Percentiles rank a stretch among this genome's conserved stretches.
phyloP scores from a whole-genome alignment of 306 rosid genomes.

The Prunus salicina region DNA sequence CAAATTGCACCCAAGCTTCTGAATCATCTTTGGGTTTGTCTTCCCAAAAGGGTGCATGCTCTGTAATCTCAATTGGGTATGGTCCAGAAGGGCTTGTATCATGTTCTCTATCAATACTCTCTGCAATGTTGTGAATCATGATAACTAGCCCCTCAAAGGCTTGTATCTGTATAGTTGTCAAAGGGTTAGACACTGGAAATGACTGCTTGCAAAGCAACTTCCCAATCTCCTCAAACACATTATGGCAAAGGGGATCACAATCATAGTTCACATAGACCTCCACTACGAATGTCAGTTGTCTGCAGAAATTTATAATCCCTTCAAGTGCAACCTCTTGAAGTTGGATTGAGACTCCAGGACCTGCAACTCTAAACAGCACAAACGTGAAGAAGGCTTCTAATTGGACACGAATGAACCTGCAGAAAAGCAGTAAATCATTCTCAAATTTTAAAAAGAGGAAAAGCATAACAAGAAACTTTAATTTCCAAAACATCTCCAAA shows the following conservation, averaged over 20 bases:
- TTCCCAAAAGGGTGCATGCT: slow-evolving; percentile 72
- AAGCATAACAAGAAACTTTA: neutral
- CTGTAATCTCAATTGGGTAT: slow-evolving; percentile 38
- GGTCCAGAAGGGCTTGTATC: slow-evolving; percentile 38
- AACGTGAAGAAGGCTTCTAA: slow-evolving; percentile 70
- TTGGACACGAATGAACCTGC: slow-evolving; percentile 72
- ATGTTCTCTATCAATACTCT: slow-evolving; percentile 57
- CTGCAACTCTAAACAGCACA: slow-evolving; percentile 50
- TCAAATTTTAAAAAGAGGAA: neutral
- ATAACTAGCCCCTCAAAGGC: slow-evolving; percentile 81
- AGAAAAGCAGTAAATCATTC: neutral
- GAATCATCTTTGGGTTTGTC: slow-evolving; percentile 46
- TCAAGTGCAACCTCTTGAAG: slow-evolving; percentile 91
- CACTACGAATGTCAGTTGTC: slow-evolving; percentile 63
- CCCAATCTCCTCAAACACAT: slow-evolving; percentile 72
- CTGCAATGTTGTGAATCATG: slow-evolving; percentile 80
- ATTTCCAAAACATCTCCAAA: neutral
- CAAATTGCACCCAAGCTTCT: slow-evolving; percentile 54
- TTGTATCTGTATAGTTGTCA: slow-evolving; percentile 56
- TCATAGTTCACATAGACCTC: slow-evolving; percentile 73
- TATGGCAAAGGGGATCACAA: slow-evolving; percentile 65
- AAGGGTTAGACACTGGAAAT: slow-evolving; percentile 46
- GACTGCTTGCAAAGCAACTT: slow-evolving; percentile 82
- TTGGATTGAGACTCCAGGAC: slow-evolving; percentile 49
- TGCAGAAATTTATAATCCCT: slow-evolving; percentile 81